These are phyloP conservation scores for Begonia fuchsioides DNA, from an alignment of 306 rosid genomes.

Conservation along the genomic window DNA sequence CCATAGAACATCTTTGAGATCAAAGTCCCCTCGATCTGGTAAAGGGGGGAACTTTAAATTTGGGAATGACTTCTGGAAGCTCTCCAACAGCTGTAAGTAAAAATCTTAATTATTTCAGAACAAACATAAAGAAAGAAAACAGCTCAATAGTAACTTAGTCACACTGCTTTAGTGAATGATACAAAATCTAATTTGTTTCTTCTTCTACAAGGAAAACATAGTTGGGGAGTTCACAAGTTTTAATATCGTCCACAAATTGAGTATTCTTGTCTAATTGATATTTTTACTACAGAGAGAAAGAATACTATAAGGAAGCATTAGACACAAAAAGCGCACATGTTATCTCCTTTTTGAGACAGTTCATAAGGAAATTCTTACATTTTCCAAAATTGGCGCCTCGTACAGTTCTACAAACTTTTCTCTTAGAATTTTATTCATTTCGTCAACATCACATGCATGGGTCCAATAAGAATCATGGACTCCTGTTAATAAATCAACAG, in stretches of 20 bases:
- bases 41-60: slow-evolving; percentile 45
- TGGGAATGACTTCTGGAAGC: slow-evolving; percentile 62
- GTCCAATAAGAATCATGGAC: slow-evolving; percentile 99
- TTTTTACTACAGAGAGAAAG: too few species aligned
- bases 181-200: too few species aligned
- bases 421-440: slow-evolving; percentile 71
- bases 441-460: slow-evolving; percentile 85
- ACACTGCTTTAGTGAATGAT: slow-evolving; percentile 2
- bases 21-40: slow-evolving; percentile 78
- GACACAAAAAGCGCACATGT: too few species aligned
- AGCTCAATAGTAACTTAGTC: slow-evolving; percentile 1
- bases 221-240: too few species aligned
- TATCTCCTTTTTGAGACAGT: too few species aligned
- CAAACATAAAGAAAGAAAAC: slow-evolving; percentile 4
- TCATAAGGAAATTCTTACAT: slow-evolving; percentile 36
- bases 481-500: slow-evolving; percentile 41
- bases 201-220: too few species aligned
- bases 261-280: too few species aligned
- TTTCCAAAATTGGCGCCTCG: slow-evolving; percentile 63
- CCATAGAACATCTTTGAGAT: slow-evolving; percentile 55
- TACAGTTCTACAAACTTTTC: slow-evolving; percentile 90
- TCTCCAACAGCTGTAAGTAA: slow-evolving; percentile 45
- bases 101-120: slow-evolving; percentile 5
- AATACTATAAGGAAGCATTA: too few species aligned
- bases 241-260: too few species aligned